Base-by-base conservation (phyloP, 352 stramenopile genomes). In the Phytophthora capsici region DNA sequence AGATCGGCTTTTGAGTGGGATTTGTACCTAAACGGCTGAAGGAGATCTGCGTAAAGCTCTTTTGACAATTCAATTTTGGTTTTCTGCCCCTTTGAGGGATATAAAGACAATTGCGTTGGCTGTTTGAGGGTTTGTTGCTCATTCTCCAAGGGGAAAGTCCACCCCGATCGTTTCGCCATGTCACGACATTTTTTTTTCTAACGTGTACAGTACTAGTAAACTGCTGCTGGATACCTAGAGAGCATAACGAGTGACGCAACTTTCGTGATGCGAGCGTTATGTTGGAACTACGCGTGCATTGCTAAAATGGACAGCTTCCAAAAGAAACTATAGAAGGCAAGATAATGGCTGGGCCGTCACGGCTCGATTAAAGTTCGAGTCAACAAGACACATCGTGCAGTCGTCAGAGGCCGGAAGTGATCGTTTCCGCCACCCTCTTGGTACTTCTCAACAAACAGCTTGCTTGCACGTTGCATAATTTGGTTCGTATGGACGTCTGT, bases 371-470 rank as follows among this genome's bases (percentile, higher is more conserved):
- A 41, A 20, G 14, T 20, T 66, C n/a, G 25, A 53, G 19, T 48
- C 41, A 48, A 36, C 37, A 22, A 34, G 20, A 46, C n/a, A 54
- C 47, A 54, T 55, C 30, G 32, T 55, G 32, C 48, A 55, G 48
- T 45, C 14, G 32, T 34, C 47, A 28, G 45, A 17, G 49, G 49
- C 32, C 41, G 2, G 16, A 55, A 55, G 50, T 38, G 34, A 26
- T 57, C 22, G 37, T 48, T 57, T 57, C 36, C 43, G 30, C n/a
- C 45, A 16, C 36, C 23, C 43, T 7, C 14, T 28, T 36, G 7
- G 14, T 13, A 56, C 28, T 64, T 64, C 46, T 57, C 38, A 16
- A n/a, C 17, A 50, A 64, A 64, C 46, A 64, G 34, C 45, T 53
- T 64, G 56, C 1, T 40, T 40, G 37, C 17, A 59, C 26, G 36